Evolutionary conservation across 2,329 filamentous ascomycete species (phyloP), one percentile per base, ranked within the genome.

Genomic region (Talaromyces sp.): DNA sequence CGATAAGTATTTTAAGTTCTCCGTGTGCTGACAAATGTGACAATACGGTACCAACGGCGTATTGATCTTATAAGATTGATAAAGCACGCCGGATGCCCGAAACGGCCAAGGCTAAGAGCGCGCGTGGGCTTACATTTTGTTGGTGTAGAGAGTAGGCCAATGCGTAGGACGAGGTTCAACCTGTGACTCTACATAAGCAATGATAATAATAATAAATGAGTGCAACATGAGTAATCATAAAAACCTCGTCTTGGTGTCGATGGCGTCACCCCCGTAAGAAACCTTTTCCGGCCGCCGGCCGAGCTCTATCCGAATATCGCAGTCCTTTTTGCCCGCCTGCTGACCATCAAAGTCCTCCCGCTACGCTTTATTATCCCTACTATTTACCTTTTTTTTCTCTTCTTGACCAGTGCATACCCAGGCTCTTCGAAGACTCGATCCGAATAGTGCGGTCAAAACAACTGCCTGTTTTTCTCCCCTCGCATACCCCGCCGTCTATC

Each of bases 401-500:
- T 53, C 5, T 53, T 27, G 6, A 31, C 5, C 23, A 9, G 28
- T 31, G 8, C 8, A 27, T n/a, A 18, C 27, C 10, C 50, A 30
- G 27, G 14, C 10, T 9, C 50, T n/a, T 53, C 28, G 6, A 53
- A 16, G 9, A 47, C 44, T 47, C 36, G 18, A 47, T 27, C 18
- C 44, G 44, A 47, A 27, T 12, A 18, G 44, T 27, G 8, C 44
- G n/a, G 16, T 7, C 4, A 3, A 30, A n/a, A 53, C n/a, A 9
- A 31, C 50, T 5, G 10, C 52, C 23, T 33, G 31, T 56, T 31
- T 30, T 54, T n/a, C 23, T 7, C 68, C 83, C 89, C 54, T 84
- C 84, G 69, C 91, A 88, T 89, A 87, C 84, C 61, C 30, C 31
- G 50, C 30, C 50, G 28, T 55, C 27, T n/a, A 30, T 1, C 34